A percentile compares a stretch with the other conserved stretches of the same genome.
Evolutionary conservation across 495 filamentous ascomycete species (phyloP).

Genomic region (Talaromyces ruber): DNA sequence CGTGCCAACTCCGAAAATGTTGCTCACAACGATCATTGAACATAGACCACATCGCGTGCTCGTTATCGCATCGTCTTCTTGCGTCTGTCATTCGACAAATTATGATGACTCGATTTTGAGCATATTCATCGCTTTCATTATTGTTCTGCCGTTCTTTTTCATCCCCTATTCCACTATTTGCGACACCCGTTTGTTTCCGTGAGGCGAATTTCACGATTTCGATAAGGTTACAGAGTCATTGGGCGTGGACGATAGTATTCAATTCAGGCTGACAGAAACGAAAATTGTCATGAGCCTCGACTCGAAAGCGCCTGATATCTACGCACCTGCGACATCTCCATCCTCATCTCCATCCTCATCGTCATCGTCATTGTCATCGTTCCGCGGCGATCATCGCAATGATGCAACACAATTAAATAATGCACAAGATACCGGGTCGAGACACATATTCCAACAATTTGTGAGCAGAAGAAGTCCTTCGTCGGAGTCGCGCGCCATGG

Average conservation of each 20-base stretch:
- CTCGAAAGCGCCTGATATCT: neutral
- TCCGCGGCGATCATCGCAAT: neutral
- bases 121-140: neutral
- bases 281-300: slow-evolving; percentile 4
- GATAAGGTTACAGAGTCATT: neutral
- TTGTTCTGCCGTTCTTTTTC: neutral
- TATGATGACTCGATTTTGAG: neutral
- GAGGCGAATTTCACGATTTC: neutral
- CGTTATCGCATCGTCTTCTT: neutral
- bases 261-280: neutral
- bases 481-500: neutral
- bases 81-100: neutral
- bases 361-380: neutral
- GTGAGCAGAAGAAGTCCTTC: neutral
- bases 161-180: neutral
- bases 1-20: neutral
- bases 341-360: neutral
- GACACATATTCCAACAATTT: neutral
- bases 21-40: neutral
- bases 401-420: neutral
- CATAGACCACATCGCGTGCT: neutral
- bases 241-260: neutral
- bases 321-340: neutral
- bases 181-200: neutral
- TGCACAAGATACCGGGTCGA: neutral